Evolutionary conservation across 768 basidiomycete species (phyloP).

Genomic region (Phaffia tasmanica): DNA sequence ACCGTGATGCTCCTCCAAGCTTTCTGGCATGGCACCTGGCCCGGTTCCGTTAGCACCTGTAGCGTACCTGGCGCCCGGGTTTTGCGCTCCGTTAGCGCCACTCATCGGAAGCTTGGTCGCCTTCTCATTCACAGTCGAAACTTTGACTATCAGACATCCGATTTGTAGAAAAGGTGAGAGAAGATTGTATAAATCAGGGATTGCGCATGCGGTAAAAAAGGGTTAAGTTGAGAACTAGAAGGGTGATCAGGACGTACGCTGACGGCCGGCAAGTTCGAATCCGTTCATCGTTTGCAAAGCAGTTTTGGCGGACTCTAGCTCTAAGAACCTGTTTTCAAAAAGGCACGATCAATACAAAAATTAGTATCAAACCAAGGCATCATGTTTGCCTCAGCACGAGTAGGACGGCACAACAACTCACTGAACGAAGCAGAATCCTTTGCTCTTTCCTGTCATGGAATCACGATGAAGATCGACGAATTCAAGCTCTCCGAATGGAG

Average conservation of each 20-base stretch:
- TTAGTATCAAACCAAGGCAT: background rate
- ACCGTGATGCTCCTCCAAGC: conserved; percentile 25
- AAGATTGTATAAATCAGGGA: conserved; percentile 4
- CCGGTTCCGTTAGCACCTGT: background rate
- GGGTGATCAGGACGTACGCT: conserved; percentile 47
- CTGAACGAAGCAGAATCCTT: conserved; percentile 98
- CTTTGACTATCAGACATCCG: conserved; percentile 24
- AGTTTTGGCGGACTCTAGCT: conserved; percentile 88
- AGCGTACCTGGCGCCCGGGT: background rate
- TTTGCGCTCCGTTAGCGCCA: background rate
- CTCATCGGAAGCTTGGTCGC: conserved; percentile 9
- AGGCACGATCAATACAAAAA: background rate
- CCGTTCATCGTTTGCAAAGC: conserved; percentile 98
- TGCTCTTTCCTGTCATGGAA: conserved; percentile 85
- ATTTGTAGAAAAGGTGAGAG: background rate
- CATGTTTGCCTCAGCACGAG: background rate
- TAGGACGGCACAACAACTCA: conserved; percentile 40
- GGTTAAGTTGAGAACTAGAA: background rate
- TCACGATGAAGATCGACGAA: conserved; percentile 97
- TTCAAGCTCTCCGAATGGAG: conserved; percentile 94
- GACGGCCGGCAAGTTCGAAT: conserved; percentile 90
- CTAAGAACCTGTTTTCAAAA: conserved; percentile 57
- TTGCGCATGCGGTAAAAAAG: background rate
- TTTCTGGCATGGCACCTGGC: conserved; percentile 19
- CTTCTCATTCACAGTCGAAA: conserved; percentile 30